Percentiles rank a stretch among this genome's conserved stretches.
Evolutionary conservation across 208 protist species (phyloP).

Genomic region (Crithidia thermophila): DNA sequence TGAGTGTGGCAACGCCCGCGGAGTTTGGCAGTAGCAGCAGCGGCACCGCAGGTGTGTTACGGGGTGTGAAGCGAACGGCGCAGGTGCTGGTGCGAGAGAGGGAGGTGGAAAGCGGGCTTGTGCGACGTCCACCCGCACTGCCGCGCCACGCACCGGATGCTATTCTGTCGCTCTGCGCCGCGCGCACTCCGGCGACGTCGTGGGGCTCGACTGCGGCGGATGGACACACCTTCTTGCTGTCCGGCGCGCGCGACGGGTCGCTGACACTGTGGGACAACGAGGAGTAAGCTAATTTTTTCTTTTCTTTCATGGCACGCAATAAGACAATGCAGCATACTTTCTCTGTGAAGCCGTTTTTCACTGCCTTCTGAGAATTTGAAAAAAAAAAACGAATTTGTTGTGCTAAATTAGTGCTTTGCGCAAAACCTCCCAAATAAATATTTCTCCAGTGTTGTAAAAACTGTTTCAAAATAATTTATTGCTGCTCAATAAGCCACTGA

Average conservation of each 20-base stretch:
- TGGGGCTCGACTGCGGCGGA: slow-evolving; percentile 2
- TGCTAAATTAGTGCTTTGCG: too few relatives aligned
- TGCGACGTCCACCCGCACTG: slow-evolving; percentile 1
- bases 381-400: too few relatives aligned
- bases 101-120: not conserved
- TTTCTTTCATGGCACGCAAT: not conserved
- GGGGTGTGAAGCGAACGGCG: not conserved
- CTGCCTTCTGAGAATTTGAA: too few relatives aligned
- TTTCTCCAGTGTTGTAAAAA: too few relatives aligned
- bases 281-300: not conserved
- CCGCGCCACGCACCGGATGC: slow-evolving; percentile 61
- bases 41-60: not conserved
- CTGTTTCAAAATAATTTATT: too few relatives aligned
- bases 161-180: slow-evolving; percentile 52
- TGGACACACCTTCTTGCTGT: slow-evolving; percentile 38
- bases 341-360: too few relatives aligned
- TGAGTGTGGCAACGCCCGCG: not conserved
- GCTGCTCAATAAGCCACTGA: too few relatives aligned
- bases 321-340: not conserved
- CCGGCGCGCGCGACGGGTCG: slow-evolving; percentile 58
- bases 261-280: slow-evolving; percentile 68
- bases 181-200: slow-evolving; percentile 9
- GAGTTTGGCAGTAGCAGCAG: not conserved
- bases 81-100: slow-evolving; percentile 10
- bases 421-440: too few relatives aligned